These are phyloP conservation scores for Colletotrichum godetiae DNA, from an alignment of 2,329 filamentous ascomycete genomes.

Conservation along the genomic window DNA sequence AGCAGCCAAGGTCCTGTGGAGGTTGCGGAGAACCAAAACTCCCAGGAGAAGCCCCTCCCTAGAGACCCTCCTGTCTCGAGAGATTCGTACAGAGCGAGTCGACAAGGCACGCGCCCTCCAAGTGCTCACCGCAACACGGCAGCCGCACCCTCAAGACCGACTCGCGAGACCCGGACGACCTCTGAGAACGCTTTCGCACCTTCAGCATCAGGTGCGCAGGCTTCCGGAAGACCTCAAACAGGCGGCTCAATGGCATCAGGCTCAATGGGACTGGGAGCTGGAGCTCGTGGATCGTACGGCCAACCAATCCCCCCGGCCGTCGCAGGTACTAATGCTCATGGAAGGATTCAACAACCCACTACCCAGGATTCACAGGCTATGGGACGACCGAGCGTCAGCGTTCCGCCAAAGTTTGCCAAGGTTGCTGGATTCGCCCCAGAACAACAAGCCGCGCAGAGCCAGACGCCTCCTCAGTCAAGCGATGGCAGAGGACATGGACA, in stretches of 20 bases:
- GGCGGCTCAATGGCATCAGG: constrained; percentile 81
- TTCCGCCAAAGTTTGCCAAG: constrained; percentile 68
- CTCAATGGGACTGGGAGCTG: constrained; percentile 69
- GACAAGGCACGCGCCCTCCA: constrained; percentile 55
- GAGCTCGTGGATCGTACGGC: constrained; percentile 79
- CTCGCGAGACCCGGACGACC: constrained; percentile 62
- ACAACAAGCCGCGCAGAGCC: constrained; percentile 45
- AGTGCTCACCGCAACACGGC: constrained; percentile 57
- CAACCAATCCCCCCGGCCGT: constrained; percentile 89
- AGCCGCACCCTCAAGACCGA: constrained; percentile 54
- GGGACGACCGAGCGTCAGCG: constrained; percentile 70
- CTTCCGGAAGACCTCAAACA: constrained; percentile 76
- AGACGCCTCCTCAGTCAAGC: constrained; percentile 33
- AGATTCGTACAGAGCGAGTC: constrained; percentile 54
- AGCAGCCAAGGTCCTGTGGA: constrained; percentile 65
- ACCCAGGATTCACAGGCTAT: constrained; percentile 79
- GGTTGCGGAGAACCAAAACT: constrained; percentile 43
- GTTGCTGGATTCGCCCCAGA: constrained; percentile 69
- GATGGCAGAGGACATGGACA: constrained; percentile 63
- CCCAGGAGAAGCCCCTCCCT: constrained; percentile 69
- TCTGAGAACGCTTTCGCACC: constrained; percentile 67
- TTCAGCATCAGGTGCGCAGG: constrained; percentile 56
- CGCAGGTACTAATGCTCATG: constrained; percentile 88
- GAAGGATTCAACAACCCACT: constrained; percentile 86
- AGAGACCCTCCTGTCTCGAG: constrained; percentile 64